Base-by-base conservation (phyloP, 257 asterid species). In the Gentiana dahurica region DNA sequence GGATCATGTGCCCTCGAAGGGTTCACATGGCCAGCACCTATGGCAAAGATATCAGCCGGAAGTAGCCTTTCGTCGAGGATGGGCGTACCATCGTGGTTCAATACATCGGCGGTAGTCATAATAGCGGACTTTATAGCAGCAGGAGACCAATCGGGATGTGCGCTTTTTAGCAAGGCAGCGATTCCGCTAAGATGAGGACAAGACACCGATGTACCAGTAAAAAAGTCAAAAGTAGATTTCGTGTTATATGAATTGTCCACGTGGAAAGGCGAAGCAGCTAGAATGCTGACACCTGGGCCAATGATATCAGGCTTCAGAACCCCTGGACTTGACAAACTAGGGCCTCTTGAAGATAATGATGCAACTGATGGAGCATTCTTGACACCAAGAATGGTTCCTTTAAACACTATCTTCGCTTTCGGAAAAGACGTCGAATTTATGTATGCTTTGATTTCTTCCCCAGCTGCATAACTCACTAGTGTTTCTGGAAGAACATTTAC, bases 291-390 rank as follows among this genome's bases (percentile, higher is more conserved):
- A 10, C 73, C 73, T 3, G 68, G 68, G 45, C 73, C 73, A n/a
- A 68, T 51, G 8, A 62, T 68, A 38, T 68, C 73, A 1, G 68
- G 73, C 52, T 68, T 68, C 38, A 68, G n/a, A 48, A 68, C 53
- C 0, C 68, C 73, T 1, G 68, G 68, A 52, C 68, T 62, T 7
- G 51, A 46, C 33, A 2, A 2, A 15, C 45, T 55, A 1, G 73
- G 73, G 5, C 73, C 75, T 47, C 75, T 55, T 10, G 75, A 71
- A 1, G 75, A 71, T 53, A 66, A 67, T 43, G 65, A 63, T 15
- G 70, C 45, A 34, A 67, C 70, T 44, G 58, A 34, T 32, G 77
- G 77, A 53, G 73, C 70, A 53, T 34, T 49, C 12, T 41, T 9
- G 0, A 37, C 57, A 24, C 24, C 24, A 24, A 24, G 24, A 15